Evolutionary conservation across 352 stramenopile species (phyloP).

Genomic region (Phytophthora nicotianae): DNA sequence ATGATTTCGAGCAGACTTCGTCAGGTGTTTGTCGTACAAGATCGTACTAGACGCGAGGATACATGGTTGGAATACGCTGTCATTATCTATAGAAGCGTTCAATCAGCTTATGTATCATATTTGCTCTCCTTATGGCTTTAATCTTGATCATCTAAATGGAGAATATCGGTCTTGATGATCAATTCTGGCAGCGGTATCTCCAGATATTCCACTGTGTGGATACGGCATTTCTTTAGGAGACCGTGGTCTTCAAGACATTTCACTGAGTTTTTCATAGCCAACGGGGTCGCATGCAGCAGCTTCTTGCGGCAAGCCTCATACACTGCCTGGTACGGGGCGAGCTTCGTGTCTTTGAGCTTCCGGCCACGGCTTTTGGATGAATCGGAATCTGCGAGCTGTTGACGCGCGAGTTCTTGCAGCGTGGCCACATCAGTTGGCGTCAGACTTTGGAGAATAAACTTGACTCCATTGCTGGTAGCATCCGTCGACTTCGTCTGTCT

Average conservation of each 20-base stretch:
- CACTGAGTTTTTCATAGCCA: slow-evolving; percentile 70
- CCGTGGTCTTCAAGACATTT: slow-evolving; percentile 69
- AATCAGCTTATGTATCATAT: too few species aligned
- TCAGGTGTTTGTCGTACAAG: too few species aligned
- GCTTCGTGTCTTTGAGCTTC: slow-evolving; percentile 20
- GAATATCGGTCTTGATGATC: slow-evolving; percentile 52
- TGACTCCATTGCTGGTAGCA: slow-evolving; percentile 48
- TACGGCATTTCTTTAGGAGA: slow-evolving; percentile 42
- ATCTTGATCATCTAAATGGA: slow-evolving; percentile 30
- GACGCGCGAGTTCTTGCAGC: slow-evolving; percentile 46
- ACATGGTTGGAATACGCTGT: too few species aligned
- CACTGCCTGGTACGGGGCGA: slow-evolving; percentile 51
- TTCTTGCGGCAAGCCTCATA: slow-evolving; percentile 58
- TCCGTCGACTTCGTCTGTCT: slow-evolving; percentile 36
- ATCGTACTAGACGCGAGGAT: too few species aligned
- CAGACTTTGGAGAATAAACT: slow-evolving; percentile 71
- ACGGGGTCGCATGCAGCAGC: slow-evolving; percentile 51
- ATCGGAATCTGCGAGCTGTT: slow-evolving; percentile 34
- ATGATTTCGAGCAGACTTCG: too few species aligned
- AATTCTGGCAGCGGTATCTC: slow-evolving; percentile 51
- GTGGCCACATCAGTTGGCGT: slow-evolving; percentile 62
- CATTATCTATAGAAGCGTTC: too few species aligned
- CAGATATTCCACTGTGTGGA: slow-evolving; percentile 50
- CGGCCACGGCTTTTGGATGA: slow-evolving; percentile 10
- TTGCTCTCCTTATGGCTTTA: slow-evolving; percentile 2